Percentiles rank a stretch among this genome's conserved stretches.
Evolutionary conservation across 192 early-diverging fungal genomes (phyloP).

Genomic region (Allomyces javanicus): DNA sequence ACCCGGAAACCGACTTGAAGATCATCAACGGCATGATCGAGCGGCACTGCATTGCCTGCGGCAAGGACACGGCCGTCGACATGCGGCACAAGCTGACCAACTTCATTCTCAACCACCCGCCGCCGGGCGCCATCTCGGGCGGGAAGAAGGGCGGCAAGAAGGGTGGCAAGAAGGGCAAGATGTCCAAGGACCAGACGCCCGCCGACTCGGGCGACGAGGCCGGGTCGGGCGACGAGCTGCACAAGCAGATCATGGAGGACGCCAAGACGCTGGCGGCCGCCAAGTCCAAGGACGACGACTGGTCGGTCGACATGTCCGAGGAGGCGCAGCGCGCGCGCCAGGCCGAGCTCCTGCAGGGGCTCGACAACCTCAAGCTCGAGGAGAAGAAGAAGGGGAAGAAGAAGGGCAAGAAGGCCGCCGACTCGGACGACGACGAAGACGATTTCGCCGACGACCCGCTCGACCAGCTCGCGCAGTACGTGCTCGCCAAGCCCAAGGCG

Average conservation of each 20-base stretch:
- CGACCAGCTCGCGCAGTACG: conserved; percentile 55
- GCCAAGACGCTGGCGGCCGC: conserved; percentile 36
- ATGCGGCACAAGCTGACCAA: conserved; percentile 74
- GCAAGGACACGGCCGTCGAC: conserved; percentile 56
- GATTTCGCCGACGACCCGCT: conserved; percentile 40
- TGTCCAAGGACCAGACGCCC: conserved; percentile 19
- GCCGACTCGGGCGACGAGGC: conserved; percentile 21
- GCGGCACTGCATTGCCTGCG: conserved; percentile 83
- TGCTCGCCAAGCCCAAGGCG: conserved; percentile 34
- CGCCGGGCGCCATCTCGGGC: conserved; percentile 22
- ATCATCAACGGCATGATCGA: conserved; percentile 36
- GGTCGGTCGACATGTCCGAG: conserved; percentile 48
- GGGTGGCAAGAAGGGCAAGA: conserved; percentile 26
- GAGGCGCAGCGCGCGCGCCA: conserved; percentile 58
- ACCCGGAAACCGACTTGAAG: conserved; percentile 92
- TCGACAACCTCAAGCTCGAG: conserved; percentile 18
- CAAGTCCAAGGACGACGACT: conserved; percentile 57
- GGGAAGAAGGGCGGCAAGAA: conserved; percentile 26
- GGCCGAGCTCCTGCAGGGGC: conserved; percentile 33
- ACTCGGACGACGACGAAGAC: conserved; percentile 39
- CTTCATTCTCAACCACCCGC: conserved; percentile 85
- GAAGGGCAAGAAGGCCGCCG: conserved; percentile 17
- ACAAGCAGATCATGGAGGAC: conserved; percentile 43
- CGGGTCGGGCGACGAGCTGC: conserved; percentile 45
- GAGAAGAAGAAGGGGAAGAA: neutral